These are phyloP conservation scores for Eimeria nieschulzi DNA, from an alignment of 169 alveolate species.

Conservation along the genomic window DNA sequence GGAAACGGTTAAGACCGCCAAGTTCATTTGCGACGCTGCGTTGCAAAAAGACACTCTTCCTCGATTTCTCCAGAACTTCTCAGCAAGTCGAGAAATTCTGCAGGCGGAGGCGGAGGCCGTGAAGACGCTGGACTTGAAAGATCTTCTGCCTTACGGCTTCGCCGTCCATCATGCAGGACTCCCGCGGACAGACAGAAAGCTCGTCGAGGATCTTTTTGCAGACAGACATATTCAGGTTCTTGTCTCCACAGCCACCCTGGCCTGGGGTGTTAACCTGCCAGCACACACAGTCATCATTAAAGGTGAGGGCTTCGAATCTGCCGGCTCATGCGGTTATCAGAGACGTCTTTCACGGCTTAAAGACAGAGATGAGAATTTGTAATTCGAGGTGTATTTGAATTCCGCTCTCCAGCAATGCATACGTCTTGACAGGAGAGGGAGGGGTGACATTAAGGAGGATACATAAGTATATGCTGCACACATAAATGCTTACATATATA, in stretches of 20 bases:
- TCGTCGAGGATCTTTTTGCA: constrained; percentile 98
- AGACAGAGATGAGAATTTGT: no score
- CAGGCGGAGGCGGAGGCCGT: constrained; percentile 90
- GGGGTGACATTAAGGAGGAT: not conserved
- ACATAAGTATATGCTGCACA: not conserved
- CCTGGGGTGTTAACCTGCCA: constrained; percentile 99
- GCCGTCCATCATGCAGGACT: constrained; percentile 99
- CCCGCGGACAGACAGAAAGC: constrained; percentile 95
- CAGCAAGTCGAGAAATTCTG: constrained; percentile 93
- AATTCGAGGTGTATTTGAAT: no score
- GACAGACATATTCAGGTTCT: constrained; percentile 93
- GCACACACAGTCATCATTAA: constrained; percentile 98
- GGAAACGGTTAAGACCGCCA: constrained; percentile 98
- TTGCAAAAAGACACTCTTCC: constrained; percentile 88
- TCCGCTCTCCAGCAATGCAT: not conserved
- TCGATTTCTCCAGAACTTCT: constrained; percentile 89
- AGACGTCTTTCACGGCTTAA: no score
- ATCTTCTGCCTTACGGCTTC: constrained; percentile 97
- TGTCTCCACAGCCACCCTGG: constrained; percentile 98
- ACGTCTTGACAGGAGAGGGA: not conserved
- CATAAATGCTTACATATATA: not conserved
- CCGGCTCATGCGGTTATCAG: no score
- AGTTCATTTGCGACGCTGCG: constrained; percentile 92
- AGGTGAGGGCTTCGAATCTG: constrained; percentile 43
- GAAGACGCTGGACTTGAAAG: constrained; percentile 92